A percentile compares a stretch with the other conserved stretches of the same genome.
phyloP scores from a whole-genome alignment of 306 rosid species.

The Psophocarpus tetragonolobus region DNA sequence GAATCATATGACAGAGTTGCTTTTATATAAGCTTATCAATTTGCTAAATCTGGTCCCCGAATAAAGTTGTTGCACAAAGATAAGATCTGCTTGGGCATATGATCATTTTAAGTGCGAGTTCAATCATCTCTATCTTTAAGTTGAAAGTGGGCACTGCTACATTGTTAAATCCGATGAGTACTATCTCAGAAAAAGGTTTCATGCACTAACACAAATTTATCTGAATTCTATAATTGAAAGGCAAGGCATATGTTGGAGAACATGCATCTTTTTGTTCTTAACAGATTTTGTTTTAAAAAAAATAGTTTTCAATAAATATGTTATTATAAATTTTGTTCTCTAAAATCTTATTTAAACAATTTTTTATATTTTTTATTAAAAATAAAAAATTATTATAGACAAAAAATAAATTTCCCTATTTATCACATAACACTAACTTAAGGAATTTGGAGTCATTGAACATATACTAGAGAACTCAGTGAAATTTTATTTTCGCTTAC shows the following conservation, averaged over 20 bases:
- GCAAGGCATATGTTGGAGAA: background rate
- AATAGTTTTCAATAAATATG: too few relatives aligned
- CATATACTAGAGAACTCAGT: too few relatives aligned
- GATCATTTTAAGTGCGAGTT: background rate
- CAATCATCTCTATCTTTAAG: background rate
- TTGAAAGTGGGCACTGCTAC: background rate
- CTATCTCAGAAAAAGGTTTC: background rate
- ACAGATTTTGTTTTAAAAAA: too few relatives aligned
- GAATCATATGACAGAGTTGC: background rate
- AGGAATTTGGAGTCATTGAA: too few relatives aligned
- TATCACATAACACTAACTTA: too few relatives aligned
- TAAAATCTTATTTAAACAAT: too few relatives aligned
- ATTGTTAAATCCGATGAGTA: background rate
- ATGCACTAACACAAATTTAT: background rate
- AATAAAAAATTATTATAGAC: too few relatives aligned
- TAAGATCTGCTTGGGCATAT: background rate
- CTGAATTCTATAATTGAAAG: background rate
- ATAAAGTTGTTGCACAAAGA: constrained; percentile 13
- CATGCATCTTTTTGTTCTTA: too few relatives aligned
- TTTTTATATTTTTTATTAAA: too few relatives aligned
- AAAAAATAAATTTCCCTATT: too few relatives aligned
- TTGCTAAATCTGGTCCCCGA: background rate
- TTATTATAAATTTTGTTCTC: too few relatives aligned
- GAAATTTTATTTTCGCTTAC: too few relatives aligned
- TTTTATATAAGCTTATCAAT: background rate